Evolutionary conservation across 768 basidiomycete species (phyloP).

Genomic region (Russula sp.): DNA sequence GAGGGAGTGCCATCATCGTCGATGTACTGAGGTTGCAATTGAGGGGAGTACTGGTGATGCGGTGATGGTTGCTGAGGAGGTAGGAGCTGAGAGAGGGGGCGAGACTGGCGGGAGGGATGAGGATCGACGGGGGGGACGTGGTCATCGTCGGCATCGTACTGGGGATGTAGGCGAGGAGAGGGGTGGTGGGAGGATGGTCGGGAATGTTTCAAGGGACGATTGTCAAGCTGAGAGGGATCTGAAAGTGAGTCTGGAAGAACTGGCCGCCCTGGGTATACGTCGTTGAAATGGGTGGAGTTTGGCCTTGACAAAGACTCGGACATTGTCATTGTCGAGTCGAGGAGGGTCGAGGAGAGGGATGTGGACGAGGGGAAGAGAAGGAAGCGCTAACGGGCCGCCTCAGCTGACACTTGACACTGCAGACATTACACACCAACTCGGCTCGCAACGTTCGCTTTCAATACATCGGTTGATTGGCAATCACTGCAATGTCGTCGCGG

Average conservation of each 20-base stretch:
- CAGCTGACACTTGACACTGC: too few relatives aligned
- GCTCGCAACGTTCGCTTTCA: too few relatives aligned
- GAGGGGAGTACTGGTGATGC: slow-evolving; percentile 14
- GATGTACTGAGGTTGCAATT: slow-evolving; percentile 15
- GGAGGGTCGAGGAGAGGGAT: background rate
- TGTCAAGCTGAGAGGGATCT: background rate
- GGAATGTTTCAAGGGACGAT: background rate
- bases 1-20: slow-evolving; percentile 17
- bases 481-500: too few relatives aligned
- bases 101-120: slow-evolving; percentile 10
- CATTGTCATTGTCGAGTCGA: slow-evolving; percentile 30
- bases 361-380: background rate
- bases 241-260: background rate
- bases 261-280: background rate
- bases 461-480: too few relatives aligned
- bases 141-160: slow-evolving; percentile 11
- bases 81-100: slow-evolving; percentile 12
- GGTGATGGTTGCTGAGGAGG: background rate
- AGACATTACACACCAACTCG: too few relatives aligned
- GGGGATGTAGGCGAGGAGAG: slow-evolving; percentile 3
- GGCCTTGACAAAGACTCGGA: slow-evolving; percentile 10
- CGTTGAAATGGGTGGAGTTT: slow-evolving; percentile 13
- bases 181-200: slow-evolving; percentile 5
- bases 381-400: too few relatives aligned
- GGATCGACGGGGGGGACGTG: background rate